phyloP scores from a whole-genome alignment of 495 filamentous ascomycete species.

The Pseudevernia furfuracea region DNA sequence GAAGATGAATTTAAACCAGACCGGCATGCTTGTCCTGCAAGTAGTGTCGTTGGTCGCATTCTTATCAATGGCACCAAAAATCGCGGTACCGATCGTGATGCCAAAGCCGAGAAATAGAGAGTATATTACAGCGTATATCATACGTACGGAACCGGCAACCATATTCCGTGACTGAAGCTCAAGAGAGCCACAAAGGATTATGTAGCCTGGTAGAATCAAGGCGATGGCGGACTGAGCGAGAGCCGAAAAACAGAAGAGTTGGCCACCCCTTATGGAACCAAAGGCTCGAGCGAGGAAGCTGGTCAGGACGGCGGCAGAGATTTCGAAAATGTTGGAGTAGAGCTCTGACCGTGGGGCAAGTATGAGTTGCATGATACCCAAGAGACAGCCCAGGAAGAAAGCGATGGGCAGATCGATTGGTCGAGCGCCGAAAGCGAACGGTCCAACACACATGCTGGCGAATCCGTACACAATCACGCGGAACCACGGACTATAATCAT shows the following conservation, averaged over 20 bases:
- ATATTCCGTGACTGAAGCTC: conserved; percentile 83
- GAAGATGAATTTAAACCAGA: conserved; percentile 62
- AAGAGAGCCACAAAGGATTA: conserved; percentile 71
- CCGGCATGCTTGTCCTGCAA: conserved; percentile 56
- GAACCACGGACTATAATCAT: conserved; percentile 61
- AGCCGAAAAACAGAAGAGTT: conserved; percentile 84
- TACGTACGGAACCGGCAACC: conserved; percentile 83
- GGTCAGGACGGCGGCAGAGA: conserved; percentile 75
- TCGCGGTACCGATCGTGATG: conserved; percentile 85
- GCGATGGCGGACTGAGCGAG: conserved; percentile 87
- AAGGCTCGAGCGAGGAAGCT: conserved; percentile 87
- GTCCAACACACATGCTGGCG: conserved; percentile 70
- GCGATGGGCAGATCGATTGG: conserved; percentile 82
- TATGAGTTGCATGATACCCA: conserved; percentile 76
- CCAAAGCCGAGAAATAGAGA: conserved; percentile 94
- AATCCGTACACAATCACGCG: conserved; percentile 78
- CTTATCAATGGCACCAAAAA: conserved; percentile 75
- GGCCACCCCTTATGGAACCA: conserved; percentile 62
- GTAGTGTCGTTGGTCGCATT: conserved; percentile 66
- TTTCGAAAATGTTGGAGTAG: conserved; percentile 80
- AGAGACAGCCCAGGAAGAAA: conserved; percentile 75
- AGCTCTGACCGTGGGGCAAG: conserved; percentile 72
- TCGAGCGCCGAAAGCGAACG: conserved; percentile 84
- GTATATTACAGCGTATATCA: conserved; percentile 95
- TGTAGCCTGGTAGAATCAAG: conserved; percentile 85